Conservation (phyloP, 2,329 filamentous ascomycete genomes). For the Aureobasidium sp. region DNA sequence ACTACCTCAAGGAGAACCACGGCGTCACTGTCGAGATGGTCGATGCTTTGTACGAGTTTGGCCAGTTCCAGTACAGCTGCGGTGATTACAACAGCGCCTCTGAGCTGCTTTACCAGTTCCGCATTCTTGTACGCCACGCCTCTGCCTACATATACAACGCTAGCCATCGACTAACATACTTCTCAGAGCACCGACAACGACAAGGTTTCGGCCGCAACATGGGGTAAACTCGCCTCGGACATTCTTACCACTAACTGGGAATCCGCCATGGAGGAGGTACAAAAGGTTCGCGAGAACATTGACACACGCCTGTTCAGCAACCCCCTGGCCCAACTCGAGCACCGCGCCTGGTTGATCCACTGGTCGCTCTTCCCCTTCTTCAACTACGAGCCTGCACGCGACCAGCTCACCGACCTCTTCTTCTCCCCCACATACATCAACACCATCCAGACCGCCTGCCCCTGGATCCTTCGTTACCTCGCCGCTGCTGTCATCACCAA, state of each 20-base stretch:
- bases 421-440: constrained; percentile 98
- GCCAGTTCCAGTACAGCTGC: constrained; percentile 96
- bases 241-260: constrained; percentile 97
- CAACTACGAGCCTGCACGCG: constrained; percentile 88
- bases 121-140: constrained; percentile 54
- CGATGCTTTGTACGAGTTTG: constrained; percentile 88
- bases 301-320: constrained; percentile 95
- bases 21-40: constrained; percentile 93
- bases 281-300: constrained; percentile 84
- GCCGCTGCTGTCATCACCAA: constrained; percentile 92
- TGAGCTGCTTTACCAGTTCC: constrained; percentile 94
- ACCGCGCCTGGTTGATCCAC: constrained; percentile 96
- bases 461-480: constrained; percentile 92
- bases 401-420: constrained; percentile 88
- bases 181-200: constrained; percentile 82
- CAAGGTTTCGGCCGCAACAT: constrained; percentile 90
- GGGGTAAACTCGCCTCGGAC: constrained; percentile 95
- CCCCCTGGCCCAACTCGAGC: constrained; percentile 86
- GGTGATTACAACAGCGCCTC: constrained; percentile 86
- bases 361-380: constrained; percentile 99
- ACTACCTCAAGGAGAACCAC: constrained; percentile 94
- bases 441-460: constrained; percentile 96
- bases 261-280: constrained; percentile 78
- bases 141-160: neutral
- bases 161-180: constrained; percentile 1